Evolutionary conservation across 1,284 basidiomycete species (phyloP).

Genomic region (Sphagnurus paluster): DNA sequence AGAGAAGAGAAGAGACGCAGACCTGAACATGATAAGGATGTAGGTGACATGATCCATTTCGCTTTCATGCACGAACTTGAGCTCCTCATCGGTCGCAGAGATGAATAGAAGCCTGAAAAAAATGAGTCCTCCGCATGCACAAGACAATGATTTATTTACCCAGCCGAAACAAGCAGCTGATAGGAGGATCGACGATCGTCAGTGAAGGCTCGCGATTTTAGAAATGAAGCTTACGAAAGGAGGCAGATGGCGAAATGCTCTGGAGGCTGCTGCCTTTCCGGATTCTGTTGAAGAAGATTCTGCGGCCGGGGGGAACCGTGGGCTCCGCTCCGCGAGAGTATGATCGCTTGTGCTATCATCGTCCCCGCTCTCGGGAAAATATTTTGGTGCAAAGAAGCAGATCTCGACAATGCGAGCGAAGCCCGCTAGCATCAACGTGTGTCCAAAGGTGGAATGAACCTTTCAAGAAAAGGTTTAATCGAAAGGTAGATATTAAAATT

Average conservation of each 20-base stretch:
- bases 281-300: slow-evolving; percentile 20
- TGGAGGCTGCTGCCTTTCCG: slow-evolving; percentile 41
- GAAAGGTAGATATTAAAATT: neutral
- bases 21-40: slow-evolving; percentile 82
- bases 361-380: slow-evolving; percentile 27
- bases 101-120: slow-evolving; percentile 70
- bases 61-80: slow-evolving; percentile 63
- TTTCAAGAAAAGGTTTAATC: slow-evolving; percentile 30
- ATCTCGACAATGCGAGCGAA: slow-evolving; percentile 84
- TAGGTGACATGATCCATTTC: slow-evolving; percentile 92
- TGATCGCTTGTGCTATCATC: slow-evolving; percentile 64
- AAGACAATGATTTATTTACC: slow-evolving; percentile 27
- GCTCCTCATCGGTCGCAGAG: slow-evolving; percentile 89
- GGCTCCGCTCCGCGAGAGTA: slow-evolving; percentile 49
- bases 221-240: slow-evolving; percentile 68
- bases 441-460: slow-evolving; percentile 86
- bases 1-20: slow-evolving; percentile 15
- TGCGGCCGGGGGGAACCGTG: slow-evolving; percentile 19
- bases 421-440: slow-evolving; percentile 86
- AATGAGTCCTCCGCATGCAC: neutral
- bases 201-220: slow-evolving; percentile 1
- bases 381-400: slow-evolving; percentile 66
- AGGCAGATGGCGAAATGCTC: slow-evolving; percentile 81
- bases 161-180: slow-evolving; percentile 72
- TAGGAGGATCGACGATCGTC: slow-evolving; percentile 4